Conservation (phyloP, 1,284 basidiomycete species). For the Heliocybe sulcata region DNA sequence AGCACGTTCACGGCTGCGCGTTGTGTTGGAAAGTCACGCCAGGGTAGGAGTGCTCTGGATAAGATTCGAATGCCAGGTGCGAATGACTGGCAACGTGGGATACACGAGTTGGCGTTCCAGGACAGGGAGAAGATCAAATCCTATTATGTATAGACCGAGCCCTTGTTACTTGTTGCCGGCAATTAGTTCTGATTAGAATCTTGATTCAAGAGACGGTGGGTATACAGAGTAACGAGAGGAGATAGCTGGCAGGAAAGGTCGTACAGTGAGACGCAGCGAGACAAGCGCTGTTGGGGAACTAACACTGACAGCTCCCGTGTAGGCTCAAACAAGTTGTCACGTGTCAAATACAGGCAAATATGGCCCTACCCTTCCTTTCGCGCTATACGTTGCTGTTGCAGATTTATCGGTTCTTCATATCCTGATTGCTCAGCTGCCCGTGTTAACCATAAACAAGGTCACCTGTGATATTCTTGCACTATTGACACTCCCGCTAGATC, state of each 20-base stretch:
- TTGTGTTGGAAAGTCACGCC: constrained; percentile 7
- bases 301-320: too few relatives aligned
- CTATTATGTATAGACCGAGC: constrained; percentile 23
- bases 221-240: neutral
- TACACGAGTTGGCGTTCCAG: constrained; percentile 48
- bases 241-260: neutral
- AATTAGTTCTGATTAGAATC: neutral
- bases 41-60: constrained; percentile 13
- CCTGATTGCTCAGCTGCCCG: too few relatives aligned
- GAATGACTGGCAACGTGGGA: constrained; percentile 58
- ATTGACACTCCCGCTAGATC: too few relatives aligned
- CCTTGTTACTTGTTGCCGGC: constrained; percentile 6
- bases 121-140: neutral
- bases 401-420: too few relatives aligned
- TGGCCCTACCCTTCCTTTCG: neutral
- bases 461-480: too few relatives aligned
- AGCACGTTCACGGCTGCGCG: constrained; percentile 45
- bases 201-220: neutral
- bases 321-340: neutral
- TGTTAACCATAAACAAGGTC: too few relatives aligned
- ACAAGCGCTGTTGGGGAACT: too few relatives aligned
- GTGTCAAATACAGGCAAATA: neutral
- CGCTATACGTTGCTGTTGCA: too few relatives aligned
- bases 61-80: constrained; percentile 23
- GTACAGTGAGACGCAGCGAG: neutral